These are phyloP conservation scores for Colletotrichum tanaceti DNA, from an alignment of 2,329 filamentous ascomycete species.

Conservation along the genomic window DNA sequence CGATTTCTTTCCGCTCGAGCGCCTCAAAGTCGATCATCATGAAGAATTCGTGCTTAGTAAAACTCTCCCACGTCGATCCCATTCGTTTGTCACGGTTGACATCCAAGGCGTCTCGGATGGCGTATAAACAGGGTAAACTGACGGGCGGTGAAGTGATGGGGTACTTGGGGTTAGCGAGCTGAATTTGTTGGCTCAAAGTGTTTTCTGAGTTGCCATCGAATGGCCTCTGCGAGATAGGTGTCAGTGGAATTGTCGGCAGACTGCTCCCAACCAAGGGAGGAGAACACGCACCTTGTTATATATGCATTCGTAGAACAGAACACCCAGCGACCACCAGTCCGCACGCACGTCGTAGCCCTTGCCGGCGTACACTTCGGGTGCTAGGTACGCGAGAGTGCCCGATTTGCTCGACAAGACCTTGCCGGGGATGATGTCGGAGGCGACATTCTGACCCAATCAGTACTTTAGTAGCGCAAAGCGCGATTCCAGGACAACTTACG, in stretches of 20 bases:
- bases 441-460: slow-evolving; percentile 80
- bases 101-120: slow-evolving; percentile 85
- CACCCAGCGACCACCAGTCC: slow-evolving; percentile 98
- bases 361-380: slow-evolving; percentile 93
- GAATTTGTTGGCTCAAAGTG: slow-evolving; percentile 81
- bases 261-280: neutral
- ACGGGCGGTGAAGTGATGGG: slow-evolving; percentile 94
- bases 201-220: slow-evolving; percentile 92
- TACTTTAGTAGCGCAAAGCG: neutral
- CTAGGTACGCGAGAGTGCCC: slow-evolving; percentile 93
- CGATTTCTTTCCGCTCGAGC: slow-evolving; percentile 86
- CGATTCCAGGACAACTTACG: slow-evolving; percentile 64
- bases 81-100: slow-evolving; percentile 84
- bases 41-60: slow-evolving; percentile 92
- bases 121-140: slow-evolving; percentile 86
- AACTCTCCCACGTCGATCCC: slow-evolving; percentile 87
- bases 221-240: slow-evolving; percentile 72
- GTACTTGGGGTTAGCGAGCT: slow-evolving; percentile 84
- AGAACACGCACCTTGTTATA: slow-evolving; percentile 87
- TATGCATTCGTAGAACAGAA: slow-evolving; percentile 99
- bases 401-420: slow-evolving; percentile 94
- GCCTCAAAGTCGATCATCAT: slow-evolving; percentile 83
- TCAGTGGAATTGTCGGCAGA: slow-evolving; percentile 48
- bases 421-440: slow-evolving; percentile 87
- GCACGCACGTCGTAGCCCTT: slow-evolving; percentile 90